A percentile compares a stretch with the other conserved stretches of the same genome.
These are phyloP conservation scores for Pleurotus djamor DNA, from an alignment of 768 basidiomycete species.

Conservation along the genomic window DNA sequence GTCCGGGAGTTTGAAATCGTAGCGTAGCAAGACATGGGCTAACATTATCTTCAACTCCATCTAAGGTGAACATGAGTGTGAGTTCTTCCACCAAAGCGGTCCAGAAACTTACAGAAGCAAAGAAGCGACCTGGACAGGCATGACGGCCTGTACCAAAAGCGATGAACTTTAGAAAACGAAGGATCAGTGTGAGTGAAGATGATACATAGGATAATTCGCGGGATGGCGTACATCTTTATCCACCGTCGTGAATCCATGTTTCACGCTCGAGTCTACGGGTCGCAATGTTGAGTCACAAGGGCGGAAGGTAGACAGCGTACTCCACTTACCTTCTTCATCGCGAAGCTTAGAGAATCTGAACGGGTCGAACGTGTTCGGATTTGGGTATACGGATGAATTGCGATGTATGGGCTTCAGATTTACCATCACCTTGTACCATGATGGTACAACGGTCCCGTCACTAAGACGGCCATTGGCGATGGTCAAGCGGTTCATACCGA, in stretches of 20 bases:
- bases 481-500: background rate
- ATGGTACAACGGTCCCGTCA: slow-evolving; percentile 8
- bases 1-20: background rate
- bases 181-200: background rate
- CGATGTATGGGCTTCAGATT: background rate
- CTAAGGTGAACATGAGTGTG: background rate
- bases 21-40: slow-evolving; percentile 1
- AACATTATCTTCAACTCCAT: slow-evolving; percentile 7
- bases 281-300: background rate
- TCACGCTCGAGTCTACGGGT: background rate
- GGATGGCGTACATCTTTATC: slow-evolving; percentile 5
- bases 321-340: background rate
- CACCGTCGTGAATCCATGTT: slow-evolving; percentile 4
- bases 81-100: background rate
- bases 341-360: slow-evolving; percentile 10
- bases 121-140: slow-evolving; percentile 5
- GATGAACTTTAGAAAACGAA: slow-evolving; percentile 1
- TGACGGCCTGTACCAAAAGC: slow-evolving; percentile 2
- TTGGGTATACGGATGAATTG: slow-evolving; percentile 5
- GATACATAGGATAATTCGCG: too few relatives aligned
- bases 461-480: background rate
- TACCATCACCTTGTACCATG: background rate
- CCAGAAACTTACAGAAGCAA: slow-evolving; percentile 4
- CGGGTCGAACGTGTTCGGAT: slow-evolving; percentile 8
- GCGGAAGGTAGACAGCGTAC: background rate